Conservation (phyloP, 768 basidiomycete species). For the Auricularia cornea region DNA sequence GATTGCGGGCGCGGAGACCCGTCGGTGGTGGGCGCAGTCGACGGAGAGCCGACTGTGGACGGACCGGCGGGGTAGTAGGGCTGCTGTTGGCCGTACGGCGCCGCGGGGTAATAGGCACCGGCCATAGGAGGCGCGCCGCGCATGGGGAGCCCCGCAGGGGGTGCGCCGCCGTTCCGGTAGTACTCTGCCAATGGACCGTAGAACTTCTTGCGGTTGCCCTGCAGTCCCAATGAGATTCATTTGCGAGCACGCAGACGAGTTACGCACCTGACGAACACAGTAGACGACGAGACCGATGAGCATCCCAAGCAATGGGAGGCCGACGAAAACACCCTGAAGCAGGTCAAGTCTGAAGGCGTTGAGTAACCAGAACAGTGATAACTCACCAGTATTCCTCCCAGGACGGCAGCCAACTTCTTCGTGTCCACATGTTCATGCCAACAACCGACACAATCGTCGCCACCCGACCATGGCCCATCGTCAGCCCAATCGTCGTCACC, state of each 20-base stretch:
- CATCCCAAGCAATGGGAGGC: background rate
- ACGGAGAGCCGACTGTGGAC: too few species aligned
- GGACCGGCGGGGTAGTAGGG: too few species aligned
- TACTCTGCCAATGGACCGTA: background rate
- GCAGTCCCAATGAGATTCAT: too few species aligned
- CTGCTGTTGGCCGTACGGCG: too few species aligned
- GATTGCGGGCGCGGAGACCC: too few species aligned
- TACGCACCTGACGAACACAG: background rate
- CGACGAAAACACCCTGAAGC: background rate
- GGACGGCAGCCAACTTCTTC: background rate
- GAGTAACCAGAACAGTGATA: too few species aligned
- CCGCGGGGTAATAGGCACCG: too few species aligned
- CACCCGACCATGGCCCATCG: background rate
- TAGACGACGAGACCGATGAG: background rate
- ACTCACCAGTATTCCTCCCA: background rate
- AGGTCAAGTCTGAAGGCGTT: background rate
- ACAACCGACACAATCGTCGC: background rate
- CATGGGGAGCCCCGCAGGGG: background rate
- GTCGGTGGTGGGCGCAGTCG: too few species aligned
- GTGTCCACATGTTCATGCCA: background rate
- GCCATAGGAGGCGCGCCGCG: too few species aligned
- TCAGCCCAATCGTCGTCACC: background rate
- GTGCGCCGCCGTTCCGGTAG: background rate
- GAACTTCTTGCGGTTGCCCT: background rate
- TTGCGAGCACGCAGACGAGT: too few species aligned